Conservation (phyloP, 2,329 filamentous ascomycete species). For the Colletotrichum sp. region DNA sequence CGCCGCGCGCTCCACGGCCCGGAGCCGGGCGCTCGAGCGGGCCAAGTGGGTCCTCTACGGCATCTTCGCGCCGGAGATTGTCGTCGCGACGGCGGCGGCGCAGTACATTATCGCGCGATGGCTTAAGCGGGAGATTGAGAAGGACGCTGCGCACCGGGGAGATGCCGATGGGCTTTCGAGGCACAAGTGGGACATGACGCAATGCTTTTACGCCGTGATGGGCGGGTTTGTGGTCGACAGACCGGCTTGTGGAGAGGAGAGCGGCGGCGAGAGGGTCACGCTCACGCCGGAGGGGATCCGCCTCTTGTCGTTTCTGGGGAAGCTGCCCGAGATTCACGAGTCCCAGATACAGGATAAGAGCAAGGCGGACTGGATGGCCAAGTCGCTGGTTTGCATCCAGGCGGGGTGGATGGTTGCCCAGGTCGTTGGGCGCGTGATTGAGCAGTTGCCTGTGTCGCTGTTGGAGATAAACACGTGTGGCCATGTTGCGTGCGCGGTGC, state of each 20-base stretch:
- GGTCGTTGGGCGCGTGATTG: conserved; percentile 30
- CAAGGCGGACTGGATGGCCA: conserved; percentile 37
- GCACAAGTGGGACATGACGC: conserved; percentile 22
- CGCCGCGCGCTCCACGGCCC: neutral
- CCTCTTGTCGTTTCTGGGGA: conserved; percentile 2
- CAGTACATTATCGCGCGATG: conserved; percentile 25
- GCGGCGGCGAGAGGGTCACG: neutral
- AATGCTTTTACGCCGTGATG: conserved; percentile 33
- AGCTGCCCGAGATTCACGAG: conserved; percentile 2
- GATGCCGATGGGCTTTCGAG: neutral
- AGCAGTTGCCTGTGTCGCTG: conserved; percentile 36
- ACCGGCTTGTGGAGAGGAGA: neutral
- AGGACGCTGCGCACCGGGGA: neutral
- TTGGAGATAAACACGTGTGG: conserved; percentile 38
- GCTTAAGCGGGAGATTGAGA: conserved; percentile 11
- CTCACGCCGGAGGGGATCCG: conserved; percentile 12
- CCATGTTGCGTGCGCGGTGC: conserved; percentile 36
- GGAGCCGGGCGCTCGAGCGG: conserved; percentile 16
- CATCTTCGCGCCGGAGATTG: conserved; percentile 34
- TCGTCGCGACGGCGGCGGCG: conserved; percentile 30
- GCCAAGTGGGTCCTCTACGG: conserved; percentile 32
- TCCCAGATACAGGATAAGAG: conserved; percentile 36
- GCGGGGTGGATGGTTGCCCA: conserved; percentile 41
- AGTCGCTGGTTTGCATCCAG: conserved; percentile 38
- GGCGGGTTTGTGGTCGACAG: conserved; percentile 31